Percentiles rank a stretch among this genome's conserved stretches.
Evolutionary conservation across 2,329 filamentous ascomycete species (phyloP).

Genomic region (Capronia coronata): DNA sequence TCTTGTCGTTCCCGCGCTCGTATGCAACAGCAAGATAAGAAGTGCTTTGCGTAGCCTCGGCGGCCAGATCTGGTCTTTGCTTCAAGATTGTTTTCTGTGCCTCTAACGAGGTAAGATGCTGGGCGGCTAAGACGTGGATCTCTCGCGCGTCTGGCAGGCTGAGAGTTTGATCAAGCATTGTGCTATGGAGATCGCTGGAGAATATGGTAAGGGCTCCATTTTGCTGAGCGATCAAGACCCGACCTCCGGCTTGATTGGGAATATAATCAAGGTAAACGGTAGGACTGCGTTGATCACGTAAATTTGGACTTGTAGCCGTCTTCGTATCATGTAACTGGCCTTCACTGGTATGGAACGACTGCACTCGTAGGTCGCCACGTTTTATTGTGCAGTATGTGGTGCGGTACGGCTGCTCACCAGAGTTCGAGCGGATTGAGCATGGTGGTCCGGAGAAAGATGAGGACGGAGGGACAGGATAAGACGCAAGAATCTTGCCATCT

Average conservation of each 20-base stretch:
- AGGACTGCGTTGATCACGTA: slow-evolving; percentile 37
- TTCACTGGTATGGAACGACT: slow-evolving; percentile 47
- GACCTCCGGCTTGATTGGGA: background rate
- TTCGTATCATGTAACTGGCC: slow-evolving; percentile 31
- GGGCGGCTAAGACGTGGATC: slow-evolving; percentile 22
- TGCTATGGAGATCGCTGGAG: slow-evolving; percentile 31
- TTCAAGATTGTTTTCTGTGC: slow-evolving; percentile 29
- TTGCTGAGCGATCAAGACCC: slow-evolving; percentile 38
- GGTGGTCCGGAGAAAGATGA: slow-evolving; percentile 52
- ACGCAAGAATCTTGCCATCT: slow-evolving; percentile 54
- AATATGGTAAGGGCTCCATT: slow-evolving; percentile 40
- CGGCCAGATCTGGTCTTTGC: slow-evolving; percentile 26
- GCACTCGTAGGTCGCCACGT: slow-evolving; percentile 45
- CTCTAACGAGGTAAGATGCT: slow-evolving; percentile 21
- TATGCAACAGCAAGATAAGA: slow-evolving; percentile 17
- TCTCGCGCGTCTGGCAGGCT: slow-evolving; percentile 1
- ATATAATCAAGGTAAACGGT: slow-evolving; percentile 33
- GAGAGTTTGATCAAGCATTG: slow-evolving; percentile 8
- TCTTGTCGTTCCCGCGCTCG: slow-evolving; percentile 17
- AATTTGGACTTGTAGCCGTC: slow-evolving; percentile 30
- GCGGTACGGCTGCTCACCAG: slow-evolving; percentile 41
- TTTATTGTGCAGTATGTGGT: slow-evolving; percentile 52
- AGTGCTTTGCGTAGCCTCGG: slow-evolving; percentile 1
- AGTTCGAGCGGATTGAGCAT: slow-evolving; percentile 51
- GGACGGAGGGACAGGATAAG: slow-evolving; percentile 56